A percentile compares a stretch with the other conserved stretches of the same genome.
These are phyloP conservation scores for Geotrichum histeridarum DNA, from an alignment of 1,139 yeast species.

Conservation along the genomic window DNA sequence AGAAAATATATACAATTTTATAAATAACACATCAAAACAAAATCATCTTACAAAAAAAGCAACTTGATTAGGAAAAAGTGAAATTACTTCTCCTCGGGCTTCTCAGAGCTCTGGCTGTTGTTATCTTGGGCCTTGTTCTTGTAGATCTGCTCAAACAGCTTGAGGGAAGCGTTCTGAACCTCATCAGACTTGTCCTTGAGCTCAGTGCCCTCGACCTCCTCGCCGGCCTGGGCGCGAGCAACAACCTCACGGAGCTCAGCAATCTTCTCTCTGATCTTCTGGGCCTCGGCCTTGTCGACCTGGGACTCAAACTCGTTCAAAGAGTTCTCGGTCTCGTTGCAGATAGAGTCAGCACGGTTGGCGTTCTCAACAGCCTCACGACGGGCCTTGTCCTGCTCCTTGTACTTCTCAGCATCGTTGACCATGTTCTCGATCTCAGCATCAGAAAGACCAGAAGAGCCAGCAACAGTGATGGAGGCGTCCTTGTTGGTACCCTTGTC, in stretches of 20 bases:
- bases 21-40: not conserved
- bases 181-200: constrained; percentile 92
- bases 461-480: constrained; percentile 97
- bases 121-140: constrained; percentile 49
- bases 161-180: constrained; percentile 85
- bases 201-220: constrained; percentile 73
- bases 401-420: constrained; percentile 95
- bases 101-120: constrained; percentile 8
- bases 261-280: constrained; percentile 75
- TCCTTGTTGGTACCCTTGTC: constrained; percentile 98
- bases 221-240: constrained; percentile 93
- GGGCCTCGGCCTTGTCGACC: constrained; percentile 81
- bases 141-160: constrained; percentile 94
- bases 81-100: constrained; percentile 17
- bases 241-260: constrained; percentile 80
- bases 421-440: constrained; percentile 98
- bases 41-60: not conserved
- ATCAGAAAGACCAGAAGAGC: constrained; percentile 95
- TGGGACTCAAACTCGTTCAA: constrained; percentile 92
- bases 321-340: constrained; percentile 93
- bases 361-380: constrained; percentile 91
- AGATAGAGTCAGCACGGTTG: constrained; percentile 95
- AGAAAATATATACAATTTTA: constrained; percentile 1
- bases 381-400: constrained; percentile 93
- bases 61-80: too few relatives aligned